phyloP scores from a whole-genome alignment of 768 basidiomycete species.

The Russula emetica region DNA sequence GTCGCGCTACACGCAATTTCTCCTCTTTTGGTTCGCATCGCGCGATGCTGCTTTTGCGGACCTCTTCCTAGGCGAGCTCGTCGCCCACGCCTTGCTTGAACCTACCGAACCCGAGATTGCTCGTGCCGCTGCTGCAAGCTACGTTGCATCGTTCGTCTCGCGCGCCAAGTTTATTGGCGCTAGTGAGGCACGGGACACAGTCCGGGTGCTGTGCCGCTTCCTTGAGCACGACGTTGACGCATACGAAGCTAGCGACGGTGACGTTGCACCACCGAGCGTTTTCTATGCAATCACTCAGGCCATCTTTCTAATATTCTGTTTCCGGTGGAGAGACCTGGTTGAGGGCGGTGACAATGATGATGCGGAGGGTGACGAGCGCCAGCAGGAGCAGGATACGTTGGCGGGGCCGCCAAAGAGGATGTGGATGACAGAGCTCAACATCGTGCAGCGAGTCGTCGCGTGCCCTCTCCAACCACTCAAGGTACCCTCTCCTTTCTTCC shows the following conservation, averaged over 20 bases:
- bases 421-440: slow-evolving; percentile 81
- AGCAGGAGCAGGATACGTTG: slow-evolving; percentile 37
- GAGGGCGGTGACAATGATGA: slow-evolving; percentile 44
- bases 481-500: slow-evolving; percentile 40
- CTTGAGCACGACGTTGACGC: slow-evolving; percentile 71
- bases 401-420: slow-evolving; percentile 43
- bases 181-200: slow-evolving; percentile 65
- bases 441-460: slow-evolving; percentile 74
- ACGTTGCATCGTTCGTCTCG: slow-evolving; percentile 88
- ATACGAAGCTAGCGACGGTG: slow-evolving; percentile 41
- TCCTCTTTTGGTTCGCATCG: slow-evolving; percentile 93
- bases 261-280: slow-evolving; percentile 50
- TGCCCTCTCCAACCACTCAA: slow-evolving; percentile 88
- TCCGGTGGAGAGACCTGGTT: slow-evolving; percentile 87
- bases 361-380: slow-evolving; percentile 36
- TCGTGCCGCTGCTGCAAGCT: slow-evolving; percentile 88
- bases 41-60: slow-evolving; percentile 86
- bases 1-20: slow-evolving; percentile 95
- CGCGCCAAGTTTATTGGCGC: slow-evolving; percentile 83
- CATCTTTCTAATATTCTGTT: slow-evolving; percentile 95
- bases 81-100: slow-evolving; percentile 77
- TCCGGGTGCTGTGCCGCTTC: slow-evolving; percentile 80
- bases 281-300: slow-evolving; percentile 94
- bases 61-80: slow-evolving; percentile 91
- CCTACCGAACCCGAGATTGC: slow-evolving; percentile 61